phyloP scores from a whole-genome alignment of 768 basidiomycete genomes.

The Leucocoprinus birnbaumii region DNA sequence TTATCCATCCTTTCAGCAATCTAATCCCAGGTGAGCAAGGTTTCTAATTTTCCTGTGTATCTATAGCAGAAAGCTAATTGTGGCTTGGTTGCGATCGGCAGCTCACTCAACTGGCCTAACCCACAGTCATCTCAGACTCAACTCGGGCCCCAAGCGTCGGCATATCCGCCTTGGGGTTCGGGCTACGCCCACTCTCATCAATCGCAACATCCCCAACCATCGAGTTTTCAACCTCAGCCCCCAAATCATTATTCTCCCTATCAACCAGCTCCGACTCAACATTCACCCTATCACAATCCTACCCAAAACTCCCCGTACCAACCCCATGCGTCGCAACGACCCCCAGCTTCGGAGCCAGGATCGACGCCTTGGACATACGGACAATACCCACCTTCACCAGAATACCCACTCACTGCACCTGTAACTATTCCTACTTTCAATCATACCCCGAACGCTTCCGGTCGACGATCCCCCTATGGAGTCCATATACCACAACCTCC shows the following conservation, averaged over 20 bases:
- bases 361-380: constrained; percentile 4
- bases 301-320: background rate
- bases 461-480: constrained; percentile 1
- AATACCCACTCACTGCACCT: background rate
- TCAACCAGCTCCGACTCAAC: background rate
- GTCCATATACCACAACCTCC: background rate
- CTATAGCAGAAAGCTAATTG: background rate
- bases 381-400: constrained; percentile 1
- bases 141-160: background rate
- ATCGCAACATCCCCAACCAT: background rate
- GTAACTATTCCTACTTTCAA: background rate
- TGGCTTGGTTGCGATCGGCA: background rate
- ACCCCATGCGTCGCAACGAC: background rate
- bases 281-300: background rate
- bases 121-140: background rate
- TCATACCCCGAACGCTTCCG: background rate
- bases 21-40: constrained; percentile 14
- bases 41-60: background rate
- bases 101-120: background rate
- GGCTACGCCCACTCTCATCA: background rate
- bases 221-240: background rate
- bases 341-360: background rate
- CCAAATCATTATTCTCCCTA: background rate
- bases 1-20: constrained; percentile 11
- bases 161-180: background rate